phyloP scores from a whole-genome alignment of 768 basidiomycete species.

The Auricularia heimuer region DNA sequence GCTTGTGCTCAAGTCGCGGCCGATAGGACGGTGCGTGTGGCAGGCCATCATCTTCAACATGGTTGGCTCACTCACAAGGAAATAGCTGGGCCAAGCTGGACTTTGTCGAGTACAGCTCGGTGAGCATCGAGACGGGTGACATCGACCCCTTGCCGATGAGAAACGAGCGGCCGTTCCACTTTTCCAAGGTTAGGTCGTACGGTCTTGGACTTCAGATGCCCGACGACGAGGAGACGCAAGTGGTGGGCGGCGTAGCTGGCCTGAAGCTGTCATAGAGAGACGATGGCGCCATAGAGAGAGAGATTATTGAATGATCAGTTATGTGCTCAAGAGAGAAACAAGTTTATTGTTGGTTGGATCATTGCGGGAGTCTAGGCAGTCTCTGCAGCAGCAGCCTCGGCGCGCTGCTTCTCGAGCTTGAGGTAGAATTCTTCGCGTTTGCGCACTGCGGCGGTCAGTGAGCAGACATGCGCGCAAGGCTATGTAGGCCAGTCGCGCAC shows the following conservation, averaged over 20 bases:
- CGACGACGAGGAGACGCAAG: neutral
- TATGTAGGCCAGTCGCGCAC: conserved; percentile 38
- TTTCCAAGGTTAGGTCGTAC: conserved; percentile 80
- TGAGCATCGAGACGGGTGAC: conserved; percentile 70
- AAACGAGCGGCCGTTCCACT: conserved; percentile 87
- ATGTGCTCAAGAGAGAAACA: too few relatives aligned
- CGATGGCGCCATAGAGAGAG: neutral
- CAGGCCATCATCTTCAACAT: too few relatives aligned
- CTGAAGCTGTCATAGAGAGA: neutral
- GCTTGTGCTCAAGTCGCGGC: conserved; percentile 60
- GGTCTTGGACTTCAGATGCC: conserved; percentile 3
- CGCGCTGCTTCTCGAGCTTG: conserved; percentile 51
- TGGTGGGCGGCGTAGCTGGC: neutral
- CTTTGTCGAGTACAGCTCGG: conserved; percentile 60
- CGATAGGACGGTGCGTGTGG: conserved; percentile 63
- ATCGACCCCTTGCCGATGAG: conserved; percentile 58
- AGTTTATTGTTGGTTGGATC: too few relatives aligned
- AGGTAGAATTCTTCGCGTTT: conserved; percentile 80
- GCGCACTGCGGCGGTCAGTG: conserved; percentile 43
- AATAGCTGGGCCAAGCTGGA: conserved; percentile 46
- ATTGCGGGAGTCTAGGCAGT: neutral
- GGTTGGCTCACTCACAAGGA: neutral
- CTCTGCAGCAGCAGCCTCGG: conserved; percentile 1
- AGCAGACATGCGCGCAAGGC: neutral
- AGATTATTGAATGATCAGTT: too few relatives aligned